Evolutionary conservation across 2,329 filamentous ascomycete genomes (phyloP), one percentile per base, ranked within the genome.

Genomic region (Colletotrichum phormii): DNA sequence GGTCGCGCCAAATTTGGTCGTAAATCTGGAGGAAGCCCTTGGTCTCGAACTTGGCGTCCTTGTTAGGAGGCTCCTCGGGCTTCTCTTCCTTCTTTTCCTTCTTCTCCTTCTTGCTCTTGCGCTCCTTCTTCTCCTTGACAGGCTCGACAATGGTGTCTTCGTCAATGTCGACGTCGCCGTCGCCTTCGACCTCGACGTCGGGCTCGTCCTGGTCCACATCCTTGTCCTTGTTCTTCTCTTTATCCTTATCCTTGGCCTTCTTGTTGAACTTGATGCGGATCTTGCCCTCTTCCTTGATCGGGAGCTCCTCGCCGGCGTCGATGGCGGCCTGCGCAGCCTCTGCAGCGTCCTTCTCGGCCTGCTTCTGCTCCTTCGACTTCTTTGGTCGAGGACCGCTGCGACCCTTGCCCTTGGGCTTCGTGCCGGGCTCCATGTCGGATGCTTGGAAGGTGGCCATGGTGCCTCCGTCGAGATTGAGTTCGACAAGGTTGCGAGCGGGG

Each of bases 11-110:
- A 76, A 98, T 98, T 82, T 98, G 95, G 79, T 98, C 95, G 82
- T 98, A 98, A 71, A 99, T 96, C 82, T 97, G 95, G 79, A 97
- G 95, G 85, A 97, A 99, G 22, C 94, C 95, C 81, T 98, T 97
- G 63, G 95, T 97, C 76, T 94, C 92, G 82, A 94, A 97, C 73
- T 89, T 89, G 73, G 90, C 88, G 72, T 92, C 89, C 26, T 90
- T 86, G 4, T 89, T 87, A 49, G 86, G 84, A 9, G 84, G 82
- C 33, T 88, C 86, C 69, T 88, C 87, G 55, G 82, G 82, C 80
- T 85, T 88, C 66, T 82, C 78, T 69, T 84, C 81, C 51, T 83
- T 82, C 77, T 86, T 84, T 54, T 81, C 80, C 77, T 86, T 85
- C 77, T 85, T 84, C 71, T 83, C 75, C 61, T 81, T 79, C 75